A percentile compares a stretch with the other conserved stretches of the same genome.
These are phyloP conservation scores for Pestalotiopsis sp. DNA, from an alignment of 2,329 filamentous ascomycete genomes.

Conservation along the genomic window DNA sequence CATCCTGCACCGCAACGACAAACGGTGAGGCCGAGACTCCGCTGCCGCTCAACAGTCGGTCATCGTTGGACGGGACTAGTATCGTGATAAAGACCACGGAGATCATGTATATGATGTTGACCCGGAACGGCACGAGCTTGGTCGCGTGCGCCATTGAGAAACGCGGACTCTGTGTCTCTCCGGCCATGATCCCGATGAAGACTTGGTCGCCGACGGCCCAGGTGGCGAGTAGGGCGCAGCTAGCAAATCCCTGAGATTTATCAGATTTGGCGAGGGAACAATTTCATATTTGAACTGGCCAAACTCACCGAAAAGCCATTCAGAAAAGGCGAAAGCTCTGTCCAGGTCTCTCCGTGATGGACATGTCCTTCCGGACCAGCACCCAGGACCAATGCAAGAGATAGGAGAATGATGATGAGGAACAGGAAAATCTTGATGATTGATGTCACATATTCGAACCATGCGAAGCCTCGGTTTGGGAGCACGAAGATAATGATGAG, in stretches of 20 bases:
- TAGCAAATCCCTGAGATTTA: not conserved
- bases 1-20: not conserved
- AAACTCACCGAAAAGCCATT: constrained; percentile 34
- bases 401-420: constrained; percentile 38
- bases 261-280: constrained; percentile 28
- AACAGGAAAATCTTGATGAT: constrained; percentile 40
- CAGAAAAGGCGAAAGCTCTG: constrained; percentile 32
- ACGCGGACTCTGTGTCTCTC: constrained; percentile 37
- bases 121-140: constrained; percentile 34
- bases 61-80: not conserved
- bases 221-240: constrained; percentile 22
- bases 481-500: constrained; percentile 21
- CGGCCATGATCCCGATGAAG: constrained; percentile 37
- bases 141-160: constrained; percentile 36
- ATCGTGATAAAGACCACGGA: constrained; percentile 30
- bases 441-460: constrained; percentile 38
- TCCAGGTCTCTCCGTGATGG: constrained; percentile 35
- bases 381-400: constrained; percentile 39
- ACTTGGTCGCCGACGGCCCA: constrained; percentile 29
- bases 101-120: constrained; percentile 33
- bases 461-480: constrained; percentile 32
- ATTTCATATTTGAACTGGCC: no score
- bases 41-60: not conserved
- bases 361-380: constrained; percentile 39
- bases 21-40: not conserved